Evolutionary conservation across 169 alveolate species (phyloP), one percentile per base, ranked within the genome.

Genomic region (Cryptosporidium canis): DNA sequence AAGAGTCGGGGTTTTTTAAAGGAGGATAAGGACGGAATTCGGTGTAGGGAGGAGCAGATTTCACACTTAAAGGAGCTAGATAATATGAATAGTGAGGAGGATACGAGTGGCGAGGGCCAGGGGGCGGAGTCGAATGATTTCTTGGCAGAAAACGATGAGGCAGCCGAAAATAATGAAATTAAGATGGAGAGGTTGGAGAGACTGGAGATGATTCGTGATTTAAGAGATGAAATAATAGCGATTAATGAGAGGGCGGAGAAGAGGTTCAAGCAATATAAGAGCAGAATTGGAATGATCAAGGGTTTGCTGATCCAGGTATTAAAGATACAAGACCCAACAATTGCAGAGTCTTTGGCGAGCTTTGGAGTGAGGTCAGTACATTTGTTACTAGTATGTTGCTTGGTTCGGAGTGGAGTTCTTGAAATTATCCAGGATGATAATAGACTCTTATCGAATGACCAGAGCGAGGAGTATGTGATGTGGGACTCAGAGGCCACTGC

Each of bases 321-420:
- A 61, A 77, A 77, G 47, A 77, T 77, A 31, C 51, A 48, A 35
- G 87, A 77, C 61, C 72, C 71, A 56, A 48, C 35, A 35, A 33
- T 44, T 35, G 41, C 48, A 3, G 87, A 77, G 43, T 77, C 87
- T 24, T 24, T 77, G n/a, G 45, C 61, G 5, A 39, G n/a, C 16
- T 77, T 77, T 44, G 87, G 87, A 41, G 45, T 58, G 43, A 77
- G 64, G 43, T 77, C 87, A n/a, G 72, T 63, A 5, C 87, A 77
- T 61, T 58, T 77, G 66, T 16, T 61, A 56, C 61, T 77, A 61
- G 72, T 77, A 37, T 39, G 72, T 77, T 39, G 44, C 12, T 39
- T 77, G 47, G 45, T 58, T 43, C 51, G 12, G 11, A 44, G 61
- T 43, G 87, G 87, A 77, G n/a, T 77, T 39, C 45, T 77, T 47